Base-by-base conservation (phyloP, 208 protist species). In the Crithidia mellificae region DNA sequence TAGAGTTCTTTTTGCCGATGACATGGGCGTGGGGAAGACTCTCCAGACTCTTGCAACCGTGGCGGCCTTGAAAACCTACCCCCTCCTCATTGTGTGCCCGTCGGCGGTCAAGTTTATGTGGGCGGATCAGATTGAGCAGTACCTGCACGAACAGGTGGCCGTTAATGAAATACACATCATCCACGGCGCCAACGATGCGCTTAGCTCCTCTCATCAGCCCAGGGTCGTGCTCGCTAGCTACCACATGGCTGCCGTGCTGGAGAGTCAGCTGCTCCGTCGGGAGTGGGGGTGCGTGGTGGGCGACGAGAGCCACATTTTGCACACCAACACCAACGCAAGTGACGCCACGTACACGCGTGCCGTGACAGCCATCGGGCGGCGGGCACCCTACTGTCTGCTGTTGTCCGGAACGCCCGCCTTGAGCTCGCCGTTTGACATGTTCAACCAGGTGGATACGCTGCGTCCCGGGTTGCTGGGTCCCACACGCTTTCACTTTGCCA, bases 1-100 rank as follows among this genome's bases (percentile, higher is more conserved):
- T 0, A 62, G 90, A 47, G 53, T 68, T 24, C 51, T 95, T 1
- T 79, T 95, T 52, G 86, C 84, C 6, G 90, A 95, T 69, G 90
- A 95, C 51, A 95, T 95, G 90, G 90, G 90, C 20, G 84, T 92
- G 36, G 90, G 90, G 8, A 95, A 95, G 54, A 95, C 90, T 3
- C 65, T 95, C 22, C 70, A 90, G 49, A 83, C 84, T 3, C 63
- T 95, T 47, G 90, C 80, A 22, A 84, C 76, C 2, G 53, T 95
- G 41, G 79, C 74, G 17, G 76, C 77, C n/a, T 61, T 91, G 29
- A 54, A 70, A 12, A 78, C 80, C 8, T 95, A 81, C 75, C 90
- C 90, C 17, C 51, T 85, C 24, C 81, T 95, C 29, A 76, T 92
- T 38, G 79, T 95, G n/a, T 89, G 81, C 44, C 90, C 90, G 15